These are phyloP conservation scores for Fusarium sp. DNA, from an alignment of 2,329 filamentous ascomycete genomes.

Conservation along the genomic window DNA sequence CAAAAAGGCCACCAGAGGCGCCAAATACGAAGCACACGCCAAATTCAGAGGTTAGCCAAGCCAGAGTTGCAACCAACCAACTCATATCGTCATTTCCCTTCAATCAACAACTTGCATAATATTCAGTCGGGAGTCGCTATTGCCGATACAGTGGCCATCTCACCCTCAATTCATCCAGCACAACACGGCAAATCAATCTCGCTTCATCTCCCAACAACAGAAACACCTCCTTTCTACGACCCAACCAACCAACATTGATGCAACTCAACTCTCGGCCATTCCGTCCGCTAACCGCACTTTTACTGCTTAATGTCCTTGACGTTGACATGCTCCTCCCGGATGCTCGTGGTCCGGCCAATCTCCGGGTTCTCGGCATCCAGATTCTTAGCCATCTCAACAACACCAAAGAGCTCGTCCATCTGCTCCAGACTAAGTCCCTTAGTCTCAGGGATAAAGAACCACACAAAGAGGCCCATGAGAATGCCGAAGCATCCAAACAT, in stretches of 20 bases:
- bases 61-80: background rate
- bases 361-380: constrained; percentile 54
- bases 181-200: background rate
- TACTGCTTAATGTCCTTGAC: constrained; percentile 30
- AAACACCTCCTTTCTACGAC: background rate
- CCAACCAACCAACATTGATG: constrained; percentile 1
- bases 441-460: constrained; percentile 79
- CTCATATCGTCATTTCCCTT: background rate
- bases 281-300: background rate
- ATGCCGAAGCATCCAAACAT: constrained; percentile 79
- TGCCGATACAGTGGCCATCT: background rate
- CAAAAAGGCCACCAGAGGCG: constrained; percentile 9
- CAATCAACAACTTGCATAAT: background rate
- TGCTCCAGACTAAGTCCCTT: constrained; percentile 76
- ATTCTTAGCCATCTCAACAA: constrained; percentile 61
- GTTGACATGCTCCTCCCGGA: constrained; percentile 46
- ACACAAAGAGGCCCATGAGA: constrained; percentile 76
- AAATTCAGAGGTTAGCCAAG: constrained; percentile 1
- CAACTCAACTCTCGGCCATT: background rate
- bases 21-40: constrained; percentile 27
- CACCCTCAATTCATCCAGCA: background rate
- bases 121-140: background rate
- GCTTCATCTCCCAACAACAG: background rate
- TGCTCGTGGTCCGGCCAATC: constrained; percentile 44
- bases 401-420: constrained; percentile 78